phyloP scores from a whole-genome alignment of 2,329 filamentous ascomycete species.

The Fusarium guadeloupense region DNA sequence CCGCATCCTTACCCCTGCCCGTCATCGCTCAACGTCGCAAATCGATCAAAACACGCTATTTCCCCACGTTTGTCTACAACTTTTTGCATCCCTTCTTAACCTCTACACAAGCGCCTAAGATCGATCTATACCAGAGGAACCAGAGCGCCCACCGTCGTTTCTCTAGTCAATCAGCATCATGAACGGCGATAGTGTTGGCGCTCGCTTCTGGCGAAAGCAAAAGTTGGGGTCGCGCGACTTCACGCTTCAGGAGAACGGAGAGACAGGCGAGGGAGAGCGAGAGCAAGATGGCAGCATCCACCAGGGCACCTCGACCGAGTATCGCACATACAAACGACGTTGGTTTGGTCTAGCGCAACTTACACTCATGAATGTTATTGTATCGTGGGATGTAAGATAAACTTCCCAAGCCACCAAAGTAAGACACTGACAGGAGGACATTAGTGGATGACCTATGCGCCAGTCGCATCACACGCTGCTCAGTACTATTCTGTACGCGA shows the following conservation, averaged over 20 bases:
- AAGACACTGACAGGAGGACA: slow-evolving; percentile 14
- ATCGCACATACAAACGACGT: slow-evolving; percentile 76
- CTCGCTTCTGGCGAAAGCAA: slow-evolving; percentile 46
- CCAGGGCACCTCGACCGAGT: slow-evolving; percentile 46
- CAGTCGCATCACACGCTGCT: slow-evolving; percentile 78
- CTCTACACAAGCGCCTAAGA: neutral
- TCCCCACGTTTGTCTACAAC: neutral
- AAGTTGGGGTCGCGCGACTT: slow-evolving; percentile 45
- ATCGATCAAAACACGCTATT: slow-evolving; percentile 1
- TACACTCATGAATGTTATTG: slow-evolving; percentile 87
- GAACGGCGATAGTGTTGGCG: slow-evolving; percentile 32
- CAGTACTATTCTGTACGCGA: slow-evolving; percentile 79
- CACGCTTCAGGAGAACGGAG: slow-evolving; percentile 41
- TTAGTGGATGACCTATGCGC: slow-evolving; percentile 89
- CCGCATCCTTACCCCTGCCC: slow-evolving; percentile 6
- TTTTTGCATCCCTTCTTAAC: neutral
- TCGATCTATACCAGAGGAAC: slow-evolving; percentile 11
- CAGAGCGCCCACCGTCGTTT: slow-evolving; percentile 7
- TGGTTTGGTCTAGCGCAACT: slow-evolving; percentile 90
- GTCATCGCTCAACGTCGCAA: neutral
- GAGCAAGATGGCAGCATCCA: slow-evolving; percentile 39
- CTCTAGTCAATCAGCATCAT: slow-evolving; percentile 24
- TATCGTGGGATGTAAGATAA: slow-evolving; percentile 90
- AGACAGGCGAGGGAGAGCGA: slow-evolving; percentile 32
- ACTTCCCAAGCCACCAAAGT: slow-evolving; percentile 4